Percentiles rank a stretch among this genome's conserved stretches.
phyloP scores from a whole-genome alignment of 768 basidiomycete species.

The Phlebiopsis flavidoalba region DNA sequence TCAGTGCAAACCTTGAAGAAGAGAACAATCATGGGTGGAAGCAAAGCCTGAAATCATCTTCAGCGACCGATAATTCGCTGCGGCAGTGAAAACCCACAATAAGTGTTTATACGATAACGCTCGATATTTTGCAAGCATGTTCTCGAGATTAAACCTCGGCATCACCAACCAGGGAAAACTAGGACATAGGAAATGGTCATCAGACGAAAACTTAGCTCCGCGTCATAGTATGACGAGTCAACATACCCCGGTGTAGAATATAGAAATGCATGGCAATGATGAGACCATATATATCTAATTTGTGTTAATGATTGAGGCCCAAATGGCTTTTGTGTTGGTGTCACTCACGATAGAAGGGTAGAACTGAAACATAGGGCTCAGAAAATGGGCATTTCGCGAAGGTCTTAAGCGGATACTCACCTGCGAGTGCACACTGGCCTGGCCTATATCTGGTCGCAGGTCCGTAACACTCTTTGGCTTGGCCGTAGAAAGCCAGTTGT shows the following conservation, averaged over 20 bases:
- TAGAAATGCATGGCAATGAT: constrained; percentile 25
- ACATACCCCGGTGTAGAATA: constrained; percentile 25
- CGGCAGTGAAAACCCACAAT: constrained; percentile 14
- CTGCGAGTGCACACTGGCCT: constrained; percentile 54
- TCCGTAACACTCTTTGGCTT: constrained; percentile 26
- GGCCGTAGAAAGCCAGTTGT: constrained; percentile 20
- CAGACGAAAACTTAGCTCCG: too few species aligned
- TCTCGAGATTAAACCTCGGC: constrained; percentile 28
- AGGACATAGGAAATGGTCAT: background rate
- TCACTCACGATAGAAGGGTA: constrained; percentile 25
- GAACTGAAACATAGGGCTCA: constrained; percentile 13
- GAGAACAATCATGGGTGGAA: constrained; percentile 31
- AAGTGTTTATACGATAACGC: constrained; percentile 30
- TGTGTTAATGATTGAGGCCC: background rate
- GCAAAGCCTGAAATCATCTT: constrained; percentile 18
- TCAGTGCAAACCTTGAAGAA: constrained; percentile 26
- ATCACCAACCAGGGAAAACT: constrained; percentile 29
- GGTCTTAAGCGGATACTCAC: constrained; percentile 26
- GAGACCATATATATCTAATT: constrained; percentile 41
- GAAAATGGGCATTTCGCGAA: background rate
- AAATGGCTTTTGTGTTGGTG: background rate
- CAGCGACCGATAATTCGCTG: background rate
- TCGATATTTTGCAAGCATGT: constrained; percentile 31
- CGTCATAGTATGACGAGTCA: background rate
- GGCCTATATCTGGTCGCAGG: constrained; percentile 33